Evolutionary conservation across 1,284 basidiomycete genomes (phyloP).

Genomic region (Meripilus lineatus): DNA sequence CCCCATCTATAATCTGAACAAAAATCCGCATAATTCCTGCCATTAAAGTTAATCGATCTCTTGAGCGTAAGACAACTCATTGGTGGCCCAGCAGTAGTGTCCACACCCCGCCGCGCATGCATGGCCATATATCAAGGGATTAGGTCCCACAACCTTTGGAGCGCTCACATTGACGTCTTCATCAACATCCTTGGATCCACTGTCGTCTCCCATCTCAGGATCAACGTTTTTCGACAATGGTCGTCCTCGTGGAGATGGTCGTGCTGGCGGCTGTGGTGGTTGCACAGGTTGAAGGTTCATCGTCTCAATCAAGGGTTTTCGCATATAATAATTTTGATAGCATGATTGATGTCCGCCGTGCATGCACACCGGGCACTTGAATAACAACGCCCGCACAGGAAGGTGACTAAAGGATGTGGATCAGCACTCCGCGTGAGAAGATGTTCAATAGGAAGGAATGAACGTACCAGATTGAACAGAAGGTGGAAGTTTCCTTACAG

Average conservation of each 20-base stretch:
- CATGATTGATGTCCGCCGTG: slow-evolving; percentile 77
- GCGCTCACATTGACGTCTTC: not conserved
- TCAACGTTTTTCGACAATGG: slow-evolving; percentile 5
- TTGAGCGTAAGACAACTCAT: slow-evolving; percentile 10
- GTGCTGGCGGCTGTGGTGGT: slow-evolving; percentile 4
- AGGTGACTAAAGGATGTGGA: slow-evolving; percentile 46
- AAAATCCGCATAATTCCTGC: not conserved
- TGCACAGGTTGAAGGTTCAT: slow-evolving; percentile 22
- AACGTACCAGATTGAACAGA: slow-evolving; percentile 71
- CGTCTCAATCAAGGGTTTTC: slow-evolving; percentile 39
- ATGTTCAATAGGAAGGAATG: not conserved
- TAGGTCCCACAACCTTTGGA: slow-evolving; percentile 1
- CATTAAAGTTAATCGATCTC: not conserved
- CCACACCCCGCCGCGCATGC: slow-evolving; percentile 65
- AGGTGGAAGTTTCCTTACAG: slow-evolving; percentile 46
- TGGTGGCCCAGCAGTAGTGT: slow-evolving; percentile 53
- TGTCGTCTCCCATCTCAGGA: slow-evolving; percentile 2
- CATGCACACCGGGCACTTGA: slow-evolving; percentile 67
- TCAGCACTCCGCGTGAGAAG: slow-evolving; percentile 2
- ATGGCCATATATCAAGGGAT: slow-evolving; percentile 34
- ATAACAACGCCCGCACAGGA: slow-evolving; percentile 61
- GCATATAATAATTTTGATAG: slow-evolving; percentile 59
- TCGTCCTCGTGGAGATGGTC: slow-evolving; percentile 5
- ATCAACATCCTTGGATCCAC: slow-evolving; percentile 4
- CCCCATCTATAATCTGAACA: no score